These are phyloP conservation scores for Crotalaria pallida DNA, from an alignment of 306 rosid species.

Conservation along the genomic window DNA sequence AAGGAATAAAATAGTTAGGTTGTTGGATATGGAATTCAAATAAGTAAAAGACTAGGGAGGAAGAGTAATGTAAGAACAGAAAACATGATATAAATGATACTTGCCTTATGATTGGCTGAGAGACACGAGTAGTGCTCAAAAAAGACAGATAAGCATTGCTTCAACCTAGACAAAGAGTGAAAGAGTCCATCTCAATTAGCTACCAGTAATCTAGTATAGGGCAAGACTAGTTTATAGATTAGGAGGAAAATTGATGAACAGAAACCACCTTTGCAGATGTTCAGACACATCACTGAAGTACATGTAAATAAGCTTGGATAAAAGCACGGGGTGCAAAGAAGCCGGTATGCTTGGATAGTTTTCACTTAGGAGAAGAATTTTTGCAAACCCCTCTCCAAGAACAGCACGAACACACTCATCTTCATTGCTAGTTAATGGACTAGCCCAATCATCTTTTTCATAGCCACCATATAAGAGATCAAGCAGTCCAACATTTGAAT, in stretches of 20 bases:
- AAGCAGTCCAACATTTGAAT: constrained; percentile 37
- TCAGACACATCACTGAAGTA: constrained; percentile 55
- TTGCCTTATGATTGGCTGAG: constrained; percentile 72
- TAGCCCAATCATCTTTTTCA: constrained; percentile 47
- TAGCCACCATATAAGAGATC: constrained; percentile 78
- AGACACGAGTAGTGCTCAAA: constrained; percentile 92
- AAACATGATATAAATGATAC: constrained; percentile 17
- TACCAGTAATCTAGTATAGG: neutral
- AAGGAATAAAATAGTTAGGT: constrained; percentile 14
- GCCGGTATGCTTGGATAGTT: constrained; percentile 59
- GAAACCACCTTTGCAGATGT: constrained; percentile 53
- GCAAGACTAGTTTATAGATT: neutral
- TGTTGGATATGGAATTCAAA: neutral
- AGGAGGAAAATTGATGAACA: neutral
- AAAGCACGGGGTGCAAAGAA: constrained; percentile 63
- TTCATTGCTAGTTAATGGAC: constrained; percentile 47
- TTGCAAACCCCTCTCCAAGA: constrained; percentile 93
- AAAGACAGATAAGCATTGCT: constrained; percentile 86
- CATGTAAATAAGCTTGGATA: constrained; percentile 67
- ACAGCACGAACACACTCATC: constrained; percentile 64
- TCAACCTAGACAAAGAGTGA: constrained; percentile 50
- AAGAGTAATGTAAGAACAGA: neutral
- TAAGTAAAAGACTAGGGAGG: neutral
- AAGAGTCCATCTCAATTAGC: constrained; percentile 7
- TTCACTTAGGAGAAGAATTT: constrained; percentile 85